Evolutionary conservation across 768 basidiomycete species (phyloP), one percentile per base, ranked within the genome.

Genomic region (Sporobolomyces roseus): DNA sequence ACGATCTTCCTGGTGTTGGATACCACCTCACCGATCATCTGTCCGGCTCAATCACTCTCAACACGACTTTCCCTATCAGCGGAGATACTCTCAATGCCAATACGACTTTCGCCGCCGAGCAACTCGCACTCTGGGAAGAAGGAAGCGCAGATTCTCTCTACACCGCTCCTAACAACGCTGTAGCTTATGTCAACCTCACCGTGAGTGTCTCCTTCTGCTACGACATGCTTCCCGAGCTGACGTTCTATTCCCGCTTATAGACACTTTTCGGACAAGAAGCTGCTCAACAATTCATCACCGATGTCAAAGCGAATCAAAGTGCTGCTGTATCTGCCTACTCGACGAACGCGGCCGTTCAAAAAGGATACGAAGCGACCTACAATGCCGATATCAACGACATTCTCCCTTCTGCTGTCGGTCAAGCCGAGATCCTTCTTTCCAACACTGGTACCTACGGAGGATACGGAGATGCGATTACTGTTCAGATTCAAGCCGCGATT

Each of bases 141-240:
- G 73, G 72, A 30, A 53, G 68, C 50, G 48, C 73, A 13, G 52
- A 52, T 25, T 65, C 65, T 17, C 70, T 76, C 33, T 74, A 73
- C 63, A 86, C 85, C 4, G 84, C 83, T 76, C 80, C 87, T 75
- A 88, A 87, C 80, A 82, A 84, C 38, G 86, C 86, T 6, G 84
- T 84, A 45, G 84, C 83, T 10, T 88, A 86, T 75, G 80, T 82
- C 72, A 86, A 86, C 77, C 78, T 81, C 67, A 81, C 82, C 43
- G 77, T 77, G 25, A 16, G 64, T 50, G 17, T 17, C 9, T 17
- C 17, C 38, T 9, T 9, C 38, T 41, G 38, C n/a, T n/a, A n/a
- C n/a, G n/a, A n/a, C n/a, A n/a, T n/a, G n/a, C n/a, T n/a, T n/a
- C n/a, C n/a, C n/a, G n/a, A n/a, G 38, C 38, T 41, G 38, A 41